phyloP scores from a whole-genome alignment of 2,329 filamentous ascomycete genomes.

The Aspergillus proliferans region DNA sequence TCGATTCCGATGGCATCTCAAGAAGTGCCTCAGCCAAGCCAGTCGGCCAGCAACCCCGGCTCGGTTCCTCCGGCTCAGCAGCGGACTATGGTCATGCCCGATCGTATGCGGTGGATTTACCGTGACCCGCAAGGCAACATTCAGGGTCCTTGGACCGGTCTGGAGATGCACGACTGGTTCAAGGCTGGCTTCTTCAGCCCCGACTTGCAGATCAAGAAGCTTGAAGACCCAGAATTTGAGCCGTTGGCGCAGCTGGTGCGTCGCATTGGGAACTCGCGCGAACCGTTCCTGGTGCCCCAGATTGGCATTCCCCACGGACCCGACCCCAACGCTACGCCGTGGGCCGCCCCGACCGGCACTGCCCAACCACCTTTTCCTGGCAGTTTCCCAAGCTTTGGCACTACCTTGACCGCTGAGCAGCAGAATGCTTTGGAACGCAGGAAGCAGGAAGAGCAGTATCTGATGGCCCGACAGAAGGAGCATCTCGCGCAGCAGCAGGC shows the following conservation, averaged over 20 bases:
- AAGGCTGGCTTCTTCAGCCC: slow-evolving; percentile 97
- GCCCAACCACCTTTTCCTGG: slow-evolving; percentile 84
- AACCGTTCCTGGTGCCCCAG: slow-evolving; percentile 95
- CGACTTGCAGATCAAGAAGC: slow-evolving; percentile 87
- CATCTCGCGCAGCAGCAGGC: slow-evolving; percentile 83
- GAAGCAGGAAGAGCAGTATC: slow-evolving; percentile 96
- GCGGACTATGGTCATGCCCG: slow-evolving; percentile 97
- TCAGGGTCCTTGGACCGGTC: slow-evolving; percentile 88
- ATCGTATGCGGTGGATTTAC: slow-evolving; percentile 98
- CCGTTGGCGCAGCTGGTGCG: slow-evolving; percentile 90
- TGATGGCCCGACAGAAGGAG: slow-evolving; percentile 94
- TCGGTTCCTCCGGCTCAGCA: slow-evolving; percentile 65
- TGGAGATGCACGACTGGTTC: slow-evolving; percentile 99
- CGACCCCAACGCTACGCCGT: slow-evolving; percentile 47
- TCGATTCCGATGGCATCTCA: slow-evolving; percentile 26
- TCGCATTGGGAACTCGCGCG: slow-evolving; percentile 91
- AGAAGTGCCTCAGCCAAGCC: slow-evolving; percentile 26
- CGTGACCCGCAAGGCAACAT: slow-evolving; percentile 87
- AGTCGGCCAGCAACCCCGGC: slow-evolving; percentile 43
- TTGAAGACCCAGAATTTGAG: slow-evolving; percentile 91
- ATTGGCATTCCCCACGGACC: slow-evolving; percentile 90
- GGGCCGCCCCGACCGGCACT: slow-evolving; percentile 51
- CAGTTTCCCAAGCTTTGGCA: slow-evolving; percentile 92
- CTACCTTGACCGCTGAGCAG: slow-evolving; percentile 92
- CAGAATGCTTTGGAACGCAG: slow-evolving; percentile 94